phyloP scores from a whole-genome alignment of 805 yeast species.

The Starmerella geochares region DNA sequence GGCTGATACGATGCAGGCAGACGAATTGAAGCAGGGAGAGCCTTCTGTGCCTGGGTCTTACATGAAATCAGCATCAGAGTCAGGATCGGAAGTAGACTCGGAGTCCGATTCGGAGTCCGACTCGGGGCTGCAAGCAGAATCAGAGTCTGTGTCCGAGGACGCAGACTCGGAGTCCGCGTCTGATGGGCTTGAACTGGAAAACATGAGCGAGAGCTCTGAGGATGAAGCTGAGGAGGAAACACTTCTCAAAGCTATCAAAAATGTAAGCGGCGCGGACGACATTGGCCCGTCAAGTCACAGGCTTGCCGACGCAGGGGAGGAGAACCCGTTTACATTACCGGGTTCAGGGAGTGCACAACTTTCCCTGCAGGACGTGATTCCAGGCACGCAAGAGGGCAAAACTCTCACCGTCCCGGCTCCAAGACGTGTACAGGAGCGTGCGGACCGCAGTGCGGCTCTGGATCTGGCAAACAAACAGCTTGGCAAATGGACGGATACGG shows the following conservation, averaged over 20 bases:
- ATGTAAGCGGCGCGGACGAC: slow-evolving; percentile 23
- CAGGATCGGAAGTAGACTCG: slow-evolving; percentile 13
- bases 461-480: slow-evolving; percentile 81
- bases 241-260: slow-evolving; percentile 35
- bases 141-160: slow-evolving; percentile 14
- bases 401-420: slow-evolving; percentile 76
- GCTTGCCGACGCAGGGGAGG: slow-evolving; percentile 28
- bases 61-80: too few relatives aligned
- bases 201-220: slow-evolving; percentile 27
- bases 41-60: too few relatives aligned
- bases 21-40: too few relatives aligned
- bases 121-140: slow-evolving; percentile 15
- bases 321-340: slow-evolving; percentile 30
- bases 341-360: slow-evolving; percentile 40
- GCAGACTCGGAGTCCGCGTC: slow-evolving; percentile 13
- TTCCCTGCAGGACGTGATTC: slow-evolving; percentile 56
- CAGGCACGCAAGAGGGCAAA: slow-evolving; percentile 26
- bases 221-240: slow-evolving; percentile 42
- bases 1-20: neutral
- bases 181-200: slow-evolving; percentile 23
- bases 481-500: slow-evolving; percentile 77
- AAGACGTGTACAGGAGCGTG: slow-evolving; percentile 68
- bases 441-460: slow-evolving; percentile 82
- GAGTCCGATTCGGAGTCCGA: slow-evolving; percentile 16
- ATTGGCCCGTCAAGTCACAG: slow-evolving; percentile 15